These are phyloP conservation scores for Amanita pallidorosea DNA, from an alignment of 768 basidiomycete species.

Conservation along the genomic window DNA sequence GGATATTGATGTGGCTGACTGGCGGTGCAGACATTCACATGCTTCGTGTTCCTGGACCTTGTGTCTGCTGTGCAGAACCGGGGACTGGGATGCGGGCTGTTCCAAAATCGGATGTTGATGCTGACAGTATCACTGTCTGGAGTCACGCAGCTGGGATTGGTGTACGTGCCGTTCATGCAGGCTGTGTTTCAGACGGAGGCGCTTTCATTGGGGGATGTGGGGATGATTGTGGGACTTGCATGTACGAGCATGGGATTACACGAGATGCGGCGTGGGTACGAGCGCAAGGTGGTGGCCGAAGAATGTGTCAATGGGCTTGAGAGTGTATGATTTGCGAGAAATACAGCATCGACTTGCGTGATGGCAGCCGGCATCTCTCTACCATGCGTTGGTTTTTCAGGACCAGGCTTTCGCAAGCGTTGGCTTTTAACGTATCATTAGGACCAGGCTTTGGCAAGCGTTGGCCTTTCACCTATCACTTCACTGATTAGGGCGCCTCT, in stretches of 20 bases:
- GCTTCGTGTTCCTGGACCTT: constrained; percentile 95
- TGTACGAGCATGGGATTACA: constrained; percentile 58
- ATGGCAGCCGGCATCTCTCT: neutral
- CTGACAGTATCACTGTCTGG: constrained; percentile 83
- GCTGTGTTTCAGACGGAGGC: constrained; percentile 89
- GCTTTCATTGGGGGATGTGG: constrained; percentile 55
- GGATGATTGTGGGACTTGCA: constrained; percentile 58
- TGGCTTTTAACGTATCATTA: too few species aligned
- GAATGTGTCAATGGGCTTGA: constrained; percentile 2
- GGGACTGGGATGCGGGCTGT: constrained; percentile 74
- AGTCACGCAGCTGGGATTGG: constrained; percentile 70
- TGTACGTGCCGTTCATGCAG: constrained; percentile 90
- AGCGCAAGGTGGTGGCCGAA: constrained; percentile 28
- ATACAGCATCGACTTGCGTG: neutral
- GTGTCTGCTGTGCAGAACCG: constrained; percentile 93
- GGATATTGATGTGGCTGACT: neutral
- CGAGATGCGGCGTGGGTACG: constrained; percentile 70
- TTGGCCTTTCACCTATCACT: neutral
- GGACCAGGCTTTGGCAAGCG: too few species aligned
- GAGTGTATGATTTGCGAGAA: neutral
- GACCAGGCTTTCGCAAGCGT: too few species aligned
- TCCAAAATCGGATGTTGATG: constrained; percentile 84
- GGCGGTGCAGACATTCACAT: constrained; percentile 77
- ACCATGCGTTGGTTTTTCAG: too few species aligned
- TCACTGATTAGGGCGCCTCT: neutral